Evolutionary conservation across 306 rosid genomes (phyloP), one percentile per base, ranked within the genome.

Genomic region (Malus sylvestris): DNA sequence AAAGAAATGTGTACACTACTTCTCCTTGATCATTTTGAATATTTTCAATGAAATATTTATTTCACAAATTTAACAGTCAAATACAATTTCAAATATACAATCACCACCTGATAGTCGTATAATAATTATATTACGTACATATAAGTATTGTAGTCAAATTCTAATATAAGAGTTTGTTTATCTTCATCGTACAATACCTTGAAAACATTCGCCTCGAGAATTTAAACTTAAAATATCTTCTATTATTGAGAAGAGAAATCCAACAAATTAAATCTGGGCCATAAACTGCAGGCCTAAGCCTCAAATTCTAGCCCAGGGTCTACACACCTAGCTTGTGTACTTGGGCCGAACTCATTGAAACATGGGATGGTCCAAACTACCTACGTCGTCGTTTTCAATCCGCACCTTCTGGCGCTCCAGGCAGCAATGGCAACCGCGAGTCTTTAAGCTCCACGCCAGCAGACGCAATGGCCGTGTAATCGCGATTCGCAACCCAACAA

Each of bases 1-100:
- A 63, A 61, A 76, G 76, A 71, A 81, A 55, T 27, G 61, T 85
- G 71, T 76, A 81, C 16, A 38, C 73, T 3, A 30, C 73, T 5
- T 72, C 35, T 42, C 44, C 75, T 49, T 60, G 68, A 61, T 25
- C 4, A 6, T 33, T 3, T 4, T 46, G 15, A 13, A 4, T 14
- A 46, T 49, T 49, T 49, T 35, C 40, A 35, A 35, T 35, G 40
- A 35, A 35, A 35, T 35, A 35, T 35, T 6, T 6, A 35, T 35
- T 35, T 35, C 40, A 35, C 8, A 6, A 35, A 35, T 35, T 35
- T 35, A 35, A 35, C 40, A 1, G 8, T 35, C 40, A 1, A 35
- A 35, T 35, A 35, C 6, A 35, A 35, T 35, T 33, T 33, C 1
- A 33, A 33, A 33, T 33, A 33, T 5, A 33, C 38, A 33, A 33